A percentile compares a stretch with the other conserved stretches of the same genome.
Evolutionary conservation across 257 asterid species (phyloP).

Genomic region (Osmanthus fragrans): DNA sequence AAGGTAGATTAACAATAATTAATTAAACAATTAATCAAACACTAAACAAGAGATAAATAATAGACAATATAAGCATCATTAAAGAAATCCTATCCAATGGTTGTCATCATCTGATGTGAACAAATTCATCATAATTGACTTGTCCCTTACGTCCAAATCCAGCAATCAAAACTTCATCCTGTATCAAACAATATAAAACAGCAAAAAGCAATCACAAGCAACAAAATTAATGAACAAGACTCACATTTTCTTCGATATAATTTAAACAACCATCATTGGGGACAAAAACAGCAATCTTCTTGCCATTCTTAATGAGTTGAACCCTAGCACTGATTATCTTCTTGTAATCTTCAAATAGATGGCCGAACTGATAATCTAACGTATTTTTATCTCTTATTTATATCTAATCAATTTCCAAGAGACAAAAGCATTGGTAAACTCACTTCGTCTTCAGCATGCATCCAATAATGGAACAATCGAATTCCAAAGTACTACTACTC

Average conservation of each 20-base stretch:
- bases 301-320: conserved; percentile 65
- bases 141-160: conserved; percentile 65
- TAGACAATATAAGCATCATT: no score
- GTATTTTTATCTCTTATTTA: no score
- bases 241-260: conserved; percentile 58
- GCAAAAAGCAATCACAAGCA: neutral
- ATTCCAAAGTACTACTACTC: conserved; percentile 18
- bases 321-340: conserved; percentile 74
- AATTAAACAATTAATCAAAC: no score
- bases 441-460: neutral
- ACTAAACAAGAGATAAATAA: no score
- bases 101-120: no score
- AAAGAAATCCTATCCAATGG: no score
- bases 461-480: neutral
- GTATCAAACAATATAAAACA: neutral
- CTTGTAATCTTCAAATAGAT: no score
- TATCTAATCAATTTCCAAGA: no score
- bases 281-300: conserved; percentile 63
- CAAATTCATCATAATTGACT: no score
- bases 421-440: neutral
- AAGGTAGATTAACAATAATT: no score
- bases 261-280: conserved; percentile 66
- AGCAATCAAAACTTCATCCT: conserved; percentile 65
- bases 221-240: conserved; percentile 6
- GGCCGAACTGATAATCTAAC: no score